A percentile compares a stretch with the other conserved stretches of the same genome.
These are phyloP conservation scores for Blastobotrys elegans DNA, from an alignment of 1,139 yeast genomes.

Conservation along the genomic window DNA sequence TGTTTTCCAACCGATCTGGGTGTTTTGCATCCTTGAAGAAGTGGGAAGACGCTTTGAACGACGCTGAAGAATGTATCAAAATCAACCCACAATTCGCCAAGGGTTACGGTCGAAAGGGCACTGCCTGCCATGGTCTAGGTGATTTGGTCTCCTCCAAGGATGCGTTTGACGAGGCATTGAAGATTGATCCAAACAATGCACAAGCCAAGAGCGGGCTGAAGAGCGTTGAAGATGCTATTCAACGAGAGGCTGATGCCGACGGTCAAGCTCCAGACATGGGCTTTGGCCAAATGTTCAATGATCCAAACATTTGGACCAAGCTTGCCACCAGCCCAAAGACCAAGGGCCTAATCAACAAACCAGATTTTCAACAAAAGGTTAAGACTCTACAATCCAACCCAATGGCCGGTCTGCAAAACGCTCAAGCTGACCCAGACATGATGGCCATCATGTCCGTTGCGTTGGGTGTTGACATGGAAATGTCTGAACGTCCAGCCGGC, in stretches of 20 bases:
- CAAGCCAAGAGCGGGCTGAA: conserved; percentile 83
- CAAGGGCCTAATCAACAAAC: conserved; percentile 80
- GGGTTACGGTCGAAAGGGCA: conserved; percentile 90
- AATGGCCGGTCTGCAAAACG: conserved; percentile 50
- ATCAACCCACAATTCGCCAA: conserved; percentile 88
- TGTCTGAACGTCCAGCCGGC: conserved; percentile 21
- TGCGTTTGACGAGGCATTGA: conserved; percentile 75
- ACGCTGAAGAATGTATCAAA: conserved; percentile 76
- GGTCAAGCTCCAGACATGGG: conserved; percentile 66
- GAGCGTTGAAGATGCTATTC: conserved; percentile 57
- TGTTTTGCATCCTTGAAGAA: conserved; percentile 76
- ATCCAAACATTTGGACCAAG: conserved; percentile 72
- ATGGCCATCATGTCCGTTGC: conserved; percentile 85
- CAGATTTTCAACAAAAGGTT: conserved; percentile 71
- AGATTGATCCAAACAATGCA: conserved; percentile 73
- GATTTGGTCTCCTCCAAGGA: conserved; percentile 52
- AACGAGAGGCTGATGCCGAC: conserved; percentile 36
- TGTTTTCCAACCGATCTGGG: conserved; percentile 93
- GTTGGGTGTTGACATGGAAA: conserved; percentile 64
- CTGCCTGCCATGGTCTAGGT: conserved; percentile 85
- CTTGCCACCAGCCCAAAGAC: conserved; percentile 85
- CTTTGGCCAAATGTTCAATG: conserved; percentile 67
- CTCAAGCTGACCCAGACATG: conserved; percentile 75
- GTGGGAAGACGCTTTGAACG: conserved; percentile 67
- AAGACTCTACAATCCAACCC: conserved; percentile 67